Evolutionary conservation across 257 asterid genomes (phyloP).

Genomic region (Pogostemon cablin): DNA sequence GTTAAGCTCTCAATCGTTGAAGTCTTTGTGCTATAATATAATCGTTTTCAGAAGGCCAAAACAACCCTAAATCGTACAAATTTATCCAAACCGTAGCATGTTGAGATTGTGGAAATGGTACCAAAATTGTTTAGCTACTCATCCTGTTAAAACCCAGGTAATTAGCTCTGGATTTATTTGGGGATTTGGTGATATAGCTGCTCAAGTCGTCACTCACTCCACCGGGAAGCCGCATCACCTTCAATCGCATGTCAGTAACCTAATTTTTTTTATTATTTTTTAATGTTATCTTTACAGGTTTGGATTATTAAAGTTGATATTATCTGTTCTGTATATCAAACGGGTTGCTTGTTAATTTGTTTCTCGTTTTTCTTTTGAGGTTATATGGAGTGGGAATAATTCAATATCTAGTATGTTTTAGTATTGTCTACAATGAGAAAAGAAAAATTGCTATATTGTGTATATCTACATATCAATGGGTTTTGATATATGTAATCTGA

Average conservation of each 20-base stretch:
- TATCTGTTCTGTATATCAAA: slow-evolving; percentile 1
- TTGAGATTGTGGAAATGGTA: slow-evolving; percentile 82
- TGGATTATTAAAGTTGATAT: slow-evolving; percentile 18
- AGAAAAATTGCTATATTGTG: neutral
- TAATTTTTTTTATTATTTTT: neutral
- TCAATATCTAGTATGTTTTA: neutral
- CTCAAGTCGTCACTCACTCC: slow-evolving; percentile 73
- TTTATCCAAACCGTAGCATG: slow-evolving; percentile 40
- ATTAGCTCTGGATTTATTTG: slow-evolving; percentile 81
- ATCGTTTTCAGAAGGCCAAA: slow-evolving; percentile 5
- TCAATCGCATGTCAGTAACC: slow-evolving; percentile 43
- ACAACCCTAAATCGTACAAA: neutral
- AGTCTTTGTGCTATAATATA: neutral
- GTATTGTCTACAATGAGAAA: neutral
- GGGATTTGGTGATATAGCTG: slow-evolving; percentile 82
- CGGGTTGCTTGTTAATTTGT: neutral
- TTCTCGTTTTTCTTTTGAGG: slow-evolving; percentile 9
- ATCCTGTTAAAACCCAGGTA: slow-evolving; percentile 85
- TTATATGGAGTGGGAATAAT: slow-evolving; percentile 24
- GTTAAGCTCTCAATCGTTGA: neutral
- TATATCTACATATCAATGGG: slow-evolving; percentile 1
- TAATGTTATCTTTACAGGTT: neutral
- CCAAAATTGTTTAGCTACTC: slow-evolving; percentile 67
- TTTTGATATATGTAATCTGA: neutral
- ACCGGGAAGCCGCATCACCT: slow-evolving; percentile 47